Conservation (phyloP, 2,329 filamentous ascomycete species). For the Apiospora hydei region DNA sequence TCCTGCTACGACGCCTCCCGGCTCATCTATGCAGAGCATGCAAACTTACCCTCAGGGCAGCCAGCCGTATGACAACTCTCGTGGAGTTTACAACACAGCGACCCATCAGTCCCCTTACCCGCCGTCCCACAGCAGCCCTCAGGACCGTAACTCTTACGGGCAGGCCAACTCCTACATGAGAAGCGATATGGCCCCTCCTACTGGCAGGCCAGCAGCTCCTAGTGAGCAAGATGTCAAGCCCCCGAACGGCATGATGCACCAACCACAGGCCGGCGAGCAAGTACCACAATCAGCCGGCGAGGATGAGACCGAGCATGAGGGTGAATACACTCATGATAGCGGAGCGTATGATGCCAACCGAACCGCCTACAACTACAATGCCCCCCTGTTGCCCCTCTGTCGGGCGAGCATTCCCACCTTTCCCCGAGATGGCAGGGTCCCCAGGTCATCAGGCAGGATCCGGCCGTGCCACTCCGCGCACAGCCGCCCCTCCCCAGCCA, state of each 20-base stretch:
- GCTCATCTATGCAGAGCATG: slow-evolving; percentile 77
- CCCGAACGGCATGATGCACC: slow-evolving; percentile 71
- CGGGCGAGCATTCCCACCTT: slow-evolving; percentile 77
- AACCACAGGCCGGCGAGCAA: slow-evolving; percentile 61
- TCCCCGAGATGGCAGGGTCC: slow-evolving; percentile 84
- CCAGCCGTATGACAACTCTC: slow-evolving; percentile 77
- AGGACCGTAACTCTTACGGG: slow-evolving; percentile 69
- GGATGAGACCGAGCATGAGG: slow-evolving; percentile 75
- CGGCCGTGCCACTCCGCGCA: slow-evolving; percentile 85
- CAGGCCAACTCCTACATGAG: slow-evolving; percentile 78
- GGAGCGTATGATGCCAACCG: slow-evolving; percentile 77
- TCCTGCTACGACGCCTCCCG: slow-evolving; percentile 90
- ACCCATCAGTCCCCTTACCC: slow-evolving; percentile 76
- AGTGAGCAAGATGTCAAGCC: slow-evolving; percentile 71
- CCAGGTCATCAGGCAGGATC: slow-evolving; percentile 81
- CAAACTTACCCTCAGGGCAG: slow-evolving; percentile 74
- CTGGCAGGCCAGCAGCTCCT: slow-evolving; percentile 64
- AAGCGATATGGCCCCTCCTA: slow-evolving; percentile 87
- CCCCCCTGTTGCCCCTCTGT: slow-evolving; percentile 70
- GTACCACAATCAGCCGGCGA: slow-evolving; percentile 63
- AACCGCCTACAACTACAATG: slow-evolving; percentile 79
- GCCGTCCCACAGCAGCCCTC: slow-evolving; percentile 64
- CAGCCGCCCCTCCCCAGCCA: slow-evolving; percentile 72
- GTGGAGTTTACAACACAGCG: slow-evolving; percentile 80
- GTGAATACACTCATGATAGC: slow-evolving; percentile 88